These are phyloP conservation scores for Rhizopus stolonifer DNA, from an alignment of 371 early-diverging fungal species.

Conservation along the genomic window DNA sequence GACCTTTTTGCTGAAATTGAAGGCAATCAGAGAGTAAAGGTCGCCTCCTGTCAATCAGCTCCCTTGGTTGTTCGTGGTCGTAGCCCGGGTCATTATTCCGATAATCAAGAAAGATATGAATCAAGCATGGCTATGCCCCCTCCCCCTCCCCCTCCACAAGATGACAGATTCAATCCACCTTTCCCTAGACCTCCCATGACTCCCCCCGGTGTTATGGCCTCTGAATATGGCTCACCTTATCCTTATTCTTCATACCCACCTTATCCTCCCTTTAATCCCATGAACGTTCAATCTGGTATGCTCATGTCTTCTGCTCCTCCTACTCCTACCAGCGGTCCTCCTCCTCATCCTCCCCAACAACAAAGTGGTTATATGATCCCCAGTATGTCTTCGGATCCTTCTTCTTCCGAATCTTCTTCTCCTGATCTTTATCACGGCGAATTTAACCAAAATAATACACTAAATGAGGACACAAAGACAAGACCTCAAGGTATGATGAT, in stretches of 20 bases:
- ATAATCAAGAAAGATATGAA: constrained; percentile 43
- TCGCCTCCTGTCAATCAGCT: constrained; percentile 76
- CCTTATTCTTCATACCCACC: constrained; percentile 25
- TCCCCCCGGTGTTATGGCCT: constrained; percentile 27
- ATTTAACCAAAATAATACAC: constrained; percentile 10
- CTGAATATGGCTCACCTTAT: constrained; percentile 31
- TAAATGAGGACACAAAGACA: constrained; percentile 8
- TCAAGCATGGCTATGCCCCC: constrained; percentile 10
- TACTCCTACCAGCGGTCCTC: constrained; percentile 22
- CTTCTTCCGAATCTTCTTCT: constrained; percentile 41
- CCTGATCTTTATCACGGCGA: constrained; percentile 37
- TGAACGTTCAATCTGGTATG: constrained; percentile 16
- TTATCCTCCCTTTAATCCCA: constrained; percentile 23
- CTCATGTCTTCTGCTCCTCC: constrained; percentile 15
- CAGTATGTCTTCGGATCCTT: constrained; percentile 34
- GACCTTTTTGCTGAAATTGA: constrained; percentile 71
- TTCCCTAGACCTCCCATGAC: constrained; percentile 37
- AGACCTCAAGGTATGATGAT: background rate
- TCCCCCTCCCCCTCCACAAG: constrained; percentile 16
- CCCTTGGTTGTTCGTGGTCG: constrained; percentile 92
- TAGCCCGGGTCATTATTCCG: constrained; percentile 90
- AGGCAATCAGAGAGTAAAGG: constrained; percentile 44
- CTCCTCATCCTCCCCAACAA: constrained; percentile 8
- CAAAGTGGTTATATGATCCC: constrained; percentile 28
- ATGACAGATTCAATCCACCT: constrained; percentile 23